Base-by-base conservation (phyloP, 306 rosid genomes). In the Lathyrus sativus region DNA sequence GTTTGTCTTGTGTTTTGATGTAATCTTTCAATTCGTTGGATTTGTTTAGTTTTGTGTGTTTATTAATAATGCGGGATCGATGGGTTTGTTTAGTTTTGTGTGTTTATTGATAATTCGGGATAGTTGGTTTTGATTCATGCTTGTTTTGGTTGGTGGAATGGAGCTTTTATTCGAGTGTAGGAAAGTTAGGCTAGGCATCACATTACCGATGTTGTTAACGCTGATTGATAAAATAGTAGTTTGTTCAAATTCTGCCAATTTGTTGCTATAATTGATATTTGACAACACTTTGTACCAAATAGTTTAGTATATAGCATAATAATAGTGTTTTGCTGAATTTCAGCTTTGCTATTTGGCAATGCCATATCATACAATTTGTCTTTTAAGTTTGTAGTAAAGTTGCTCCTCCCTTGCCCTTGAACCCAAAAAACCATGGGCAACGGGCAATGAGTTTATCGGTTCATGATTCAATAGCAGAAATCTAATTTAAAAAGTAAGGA, bases 331-430 rank as follows among this genome's bases (percentile, higher is more conserved):
- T 53, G 33, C 11, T 53, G 7, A 53, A 53, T 9, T 4, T 53
- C 13, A 10, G 31, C 14, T 53, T 0, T 2, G 7, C 7, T 19
- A 53, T 11, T 19, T 51, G 57, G 15, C 13, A 51, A 9, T 7
- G 11, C 2, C 3, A 17, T 31, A 31, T 62, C 6, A 11, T 63
- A 14, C 56, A 13, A 31, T 19, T 53, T 55, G 2, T 54, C 17
- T 60, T 62, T 49, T 18, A 54, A 11, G 46, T 58, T 61, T 57
- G 38, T 51, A 35, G 35, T 14, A 56, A 9, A 35, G 11, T 19
- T 15, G 28, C n/a, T 76, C 43, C n/a, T 76, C 43, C 72, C 41
- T 71, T 71, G 65, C 44, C 9, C 31, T 19, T 1, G 29, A 63
- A 26, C 2, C 4, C 8, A 3, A 51, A 51, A 70, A 54, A 33